phyloP scores from a whole-genome alignment of 768 basidiomycete species.

The Gymnopilus dilepis region DNA sequence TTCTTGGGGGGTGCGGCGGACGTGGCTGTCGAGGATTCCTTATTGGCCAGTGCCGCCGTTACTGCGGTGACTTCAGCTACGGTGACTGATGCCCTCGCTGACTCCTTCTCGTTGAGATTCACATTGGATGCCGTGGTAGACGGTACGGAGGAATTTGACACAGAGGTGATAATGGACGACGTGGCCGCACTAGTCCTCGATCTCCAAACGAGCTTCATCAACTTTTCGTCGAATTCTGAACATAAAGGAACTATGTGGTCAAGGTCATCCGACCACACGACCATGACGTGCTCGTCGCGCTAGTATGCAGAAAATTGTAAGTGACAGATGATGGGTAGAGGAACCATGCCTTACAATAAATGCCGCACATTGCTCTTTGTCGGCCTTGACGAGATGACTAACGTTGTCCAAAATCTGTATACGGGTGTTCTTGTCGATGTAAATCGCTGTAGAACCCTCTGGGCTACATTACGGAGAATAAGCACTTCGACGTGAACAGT shows the following conservation, averaged over 20 bases:
- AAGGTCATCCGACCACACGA: slow-evolving; percentile 86
- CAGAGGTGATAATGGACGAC: slow-evolving; percentile 45
- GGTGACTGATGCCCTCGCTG: slow-evolving; percentile 31
- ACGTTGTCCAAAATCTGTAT: slow-evolving; percentile 86
- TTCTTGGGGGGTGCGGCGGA: slow-evolving; percentile 16
- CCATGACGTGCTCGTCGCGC: slow-evolving; percentile 84
- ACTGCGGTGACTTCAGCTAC: slow-evolving; percentile 37
- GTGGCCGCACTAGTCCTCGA: slow-evolving; percentile 42
- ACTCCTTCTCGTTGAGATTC: slow-evolving; percentile 60
- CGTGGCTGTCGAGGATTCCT: slow-evolving; percentile 30
- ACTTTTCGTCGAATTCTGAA: slow-evolving; percentile 72
- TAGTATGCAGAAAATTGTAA: slow-evolving; percentile 32
- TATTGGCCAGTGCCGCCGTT: slow-evolving; percentile 36
- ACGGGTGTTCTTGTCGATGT: slow-evolving; percentile 79
- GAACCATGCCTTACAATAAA: slow-evolving; percentile 64
- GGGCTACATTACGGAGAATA: slow-evolving; percentile 41
- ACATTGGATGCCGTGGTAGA: slow-evolving; percentile 58
- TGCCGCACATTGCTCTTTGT: slow-evolving; percentile 91
- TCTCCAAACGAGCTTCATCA: slow-evolving; percentile 62
- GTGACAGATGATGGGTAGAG: background rate
- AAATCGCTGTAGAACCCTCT: slow-evolving; percentile 65
- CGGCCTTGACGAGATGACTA: slow-evolving; percentile 68
- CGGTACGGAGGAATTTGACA: slow-evolving; percentile 45
- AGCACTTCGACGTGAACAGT: background rate
- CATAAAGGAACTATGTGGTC: slow-evolving; percentile 80